A percentile compares a stretch with the other conserved stretches of the same genome.
phyloP scores from a whole-genome alignment of 2,329 filamentous ascomycete genomes.

The Penicillium digitatum region DNA sequence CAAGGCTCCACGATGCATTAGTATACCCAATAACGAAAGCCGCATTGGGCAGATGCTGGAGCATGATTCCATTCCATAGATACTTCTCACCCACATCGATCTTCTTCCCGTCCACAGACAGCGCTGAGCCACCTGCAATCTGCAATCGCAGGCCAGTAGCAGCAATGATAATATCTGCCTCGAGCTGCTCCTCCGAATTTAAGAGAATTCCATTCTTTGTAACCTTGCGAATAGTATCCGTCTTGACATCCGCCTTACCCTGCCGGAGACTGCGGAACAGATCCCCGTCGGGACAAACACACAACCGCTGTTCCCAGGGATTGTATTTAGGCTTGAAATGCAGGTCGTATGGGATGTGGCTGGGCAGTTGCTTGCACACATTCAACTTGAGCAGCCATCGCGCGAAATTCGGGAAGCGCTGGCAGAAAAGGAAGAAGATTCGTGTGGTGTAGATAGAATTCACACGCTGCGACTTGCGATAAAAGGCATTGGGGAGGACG shows the following conservation, averaged over 20 bases:
- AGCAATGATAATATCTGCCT: slow-evolving; percentile 45
- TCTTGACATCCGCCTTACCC: slow-evolving; percentile 53
- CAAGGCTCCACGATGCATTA: slow-evolving; percentile 46
- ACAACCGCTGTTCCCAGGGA: slow-evolving; percentile 72
- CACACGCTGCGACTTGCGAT: slow-evolving; percentile 36
- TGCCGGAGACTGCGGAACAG: slow-evolving; percentile 53
- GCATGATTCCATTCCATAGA: slow-evolving; percentile 44
- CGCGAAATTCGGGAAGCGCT: slow-evolving; percentile 51
- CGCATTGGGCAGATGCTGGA: slow-evolving; percentile 45
- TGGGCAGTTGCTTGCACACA: slow-evolving; percentile 53
- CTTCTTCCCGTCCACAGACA: slow-evolving; percentile 39
- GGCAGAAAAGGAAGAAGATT: slow-evolving; percentile 53
- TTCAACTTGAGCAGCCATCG: slow-evolving; percentile 46
- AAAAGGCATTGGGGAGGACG: slow-evolving; percentile 38
- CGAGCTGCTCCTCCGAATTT: slow-evolving; percentile 40
- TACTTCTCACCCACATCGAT: slow-evolving; percentile 35
- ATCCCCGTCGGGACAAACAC: slow-evolving; percentile 61
- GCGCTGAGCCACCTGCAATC: slow-evolving; percentile 35
- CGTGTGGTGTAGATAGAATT: slow-evolving; percentile 49
- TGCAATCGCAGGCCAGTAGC: slow-evolving; percentile 45
- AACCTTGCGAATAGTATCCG: slow-evolving; percentile 52
- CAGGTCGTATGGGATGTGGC: slow-evolving; percentile 52
- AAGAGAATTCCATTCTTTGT: slow-evolving; percentile 49
- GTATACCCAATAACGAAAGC: slow-evolving; percentile 44
- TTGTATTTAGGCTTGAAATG: slow-evolving; percentile 64